Evolutionary conservation across 2,329 filamentous ascomycete species (phyloP).

Genomic region (Thielaviopsis punctulata): DNA sequence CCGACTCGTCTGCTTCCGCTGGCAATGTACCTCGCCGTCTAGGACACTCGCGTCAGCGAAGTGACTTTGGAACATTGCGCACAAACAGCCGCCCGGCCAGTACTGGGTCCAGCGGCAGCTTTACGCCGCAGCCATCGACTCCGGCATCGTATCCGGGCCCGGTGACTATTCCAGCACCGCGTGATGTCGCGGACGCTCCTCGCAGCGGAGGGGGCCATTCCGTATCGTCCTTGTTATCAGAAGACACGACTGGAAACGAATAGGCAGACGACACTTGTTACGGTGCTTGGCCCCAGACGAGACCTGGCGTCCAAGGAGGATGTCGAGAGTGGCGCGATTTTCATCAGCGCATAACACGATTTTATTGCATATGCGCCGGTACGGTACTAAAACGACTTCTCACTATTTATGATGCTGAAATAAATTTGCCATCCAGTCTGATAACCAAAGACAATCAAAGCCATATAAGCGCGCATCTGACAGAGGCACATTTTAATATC

Average conservation of each 20-base stretch:
- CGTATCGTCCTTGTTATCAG: conserved; percentile 28
- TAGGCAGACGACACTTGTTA: neutral
- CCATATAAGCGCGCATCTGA: neutral
- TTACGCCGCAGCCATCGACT: conserved; percentile 1
- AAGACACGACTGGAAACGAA: conserved; percentile 18
- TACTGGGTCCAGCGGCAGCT: neutral
- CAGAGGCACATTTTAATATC: neutral
- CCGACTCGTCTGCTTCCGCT: conserved; percentile 20
- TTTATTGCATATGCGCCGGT: no score
- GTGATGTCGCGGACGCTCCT: conserved; percentile 3
- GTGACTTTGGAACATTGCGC: conserved; percentile 25
- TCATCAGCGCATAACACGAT: no score
- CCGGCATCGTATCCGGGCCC: neutral
- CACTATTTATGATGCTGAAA: no score
- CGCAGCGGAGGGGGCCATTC: conserved; percentile 19
- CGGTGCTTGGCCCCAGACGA: no score
- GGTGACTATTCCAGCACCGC: neutral
- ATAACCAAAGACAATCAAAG: neutral
- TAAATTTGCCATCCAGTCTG: no score
- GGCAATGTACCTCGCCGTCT: conserved; percentile 36
- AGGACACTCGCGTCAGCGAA: conserved; percentile 46
- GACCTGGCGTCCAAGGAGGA: no score
- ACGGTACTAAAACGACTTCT: no score
- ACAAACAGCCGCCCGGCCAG: neutral
- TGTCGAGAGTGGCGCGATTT: no score